Conservation (phyloP, 441 rosid genomes). For the Syzygium syzygioides region DNA sequence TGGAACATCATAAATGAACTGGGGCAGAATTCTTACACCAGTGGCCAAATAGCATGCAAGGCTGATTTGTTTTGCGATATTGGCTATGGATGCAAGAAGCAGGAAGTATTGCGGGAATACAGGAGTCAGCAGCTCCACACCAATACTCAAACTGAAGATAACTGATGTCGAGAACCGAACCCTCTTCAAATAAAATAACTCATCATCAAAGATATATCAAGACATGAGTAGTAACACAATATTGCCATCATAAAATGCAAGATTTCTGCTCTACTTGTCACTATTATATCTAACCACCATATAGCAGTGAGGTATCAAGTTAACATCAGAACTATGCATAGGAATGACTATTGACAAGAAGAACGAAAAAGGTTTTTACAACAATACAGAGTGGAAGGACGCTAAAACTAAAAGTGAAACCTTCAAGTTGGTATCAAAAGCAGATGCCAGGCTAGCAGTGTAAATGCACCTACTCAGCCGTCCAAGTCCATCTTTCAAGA, state of each 20-base stretch:
- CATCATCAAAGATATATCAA: background rate
- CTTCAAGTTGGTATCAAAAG: constrained; percentile 94
- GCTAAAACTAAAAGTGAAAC: constrained; percentile 16
- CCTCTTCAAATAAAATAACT: constrained; percentile 41
- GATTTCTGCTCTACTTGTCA: background rate
- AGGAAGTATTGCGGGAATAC: constrained; percentile 69
- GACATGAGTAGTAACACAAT: background rate
- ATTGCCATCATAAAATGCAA: background rate
- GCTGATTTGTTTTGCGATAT: constrained; percentile 87
- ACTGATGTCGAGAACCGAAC: constrained; percentile 86
- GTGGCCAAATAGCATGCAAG: constrained; percentile 81
- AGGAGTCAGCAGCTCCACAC: constrained; percentile 89
- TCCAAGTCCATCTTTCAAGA: constrained; percentile 90
- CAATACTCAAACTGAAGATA: constrained; percentile 83
- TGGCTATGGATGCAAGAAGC: constrained; percentile 82
- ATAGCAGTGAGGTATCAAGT: background rate
- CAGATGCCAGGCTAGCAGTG: constrained; percentile 84
- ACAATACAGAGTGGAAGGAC: background rate
- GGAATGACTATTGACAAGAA: background rate
- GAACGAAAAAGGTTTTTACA: background rate
- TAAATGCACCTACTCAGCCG: constrained; percentile 83
- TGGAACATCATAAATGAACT: background rate
- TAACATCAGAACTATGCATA: background rate
- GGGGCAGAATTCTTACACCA: constrained; percentile 51
- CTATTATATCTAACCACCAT: background rate